Evolutionary conservation across 1,139 yeast species (phyloP).

Genomic region (Geotrichum reessii): DNA sequence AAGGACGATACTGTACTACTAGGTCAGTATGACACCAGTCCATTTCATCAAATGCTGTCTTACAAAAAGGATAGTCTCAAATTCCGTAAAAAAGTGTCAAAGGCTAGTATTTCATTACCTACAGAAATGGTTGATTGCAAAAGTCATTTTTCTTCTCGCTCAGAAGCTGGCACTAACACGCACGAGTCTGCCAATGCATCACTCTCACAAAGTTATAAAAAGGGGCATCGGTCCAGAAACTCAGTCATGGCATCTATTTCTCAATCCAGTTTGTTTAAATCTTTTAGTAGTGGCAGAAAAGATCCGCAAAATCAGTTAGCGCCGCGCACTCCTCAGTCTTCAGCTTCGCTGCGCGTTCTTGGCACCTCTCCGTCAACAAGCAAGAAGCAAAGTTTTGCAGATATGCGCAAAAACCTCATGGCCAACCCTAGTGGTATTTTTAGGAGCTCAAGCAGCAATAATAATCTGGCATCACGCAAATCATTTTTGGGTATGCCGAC

Average conservation of each 20-base stretch:
- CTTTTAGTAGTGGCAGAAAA: slow-evolving; percentile 9
- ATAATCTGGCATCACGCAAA: slow-evolving; percentile 9
- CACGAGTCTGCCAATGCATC: background rate
- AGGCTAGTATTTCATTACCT: slow-evolving; percentile 28
- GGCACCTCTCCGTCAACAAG: background rate
- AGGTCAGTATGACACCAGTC: background rate
- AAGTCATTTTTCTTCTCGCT: slow-evolving; percentile 23
- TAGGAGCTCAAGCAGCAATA: slow-evolving; percentile 6
- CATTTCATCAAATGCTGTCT: slow-evolving; percentile 22
- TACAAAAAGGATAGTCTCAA: slow-evolving; percentile 26
- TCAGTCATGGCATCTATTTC: slow-evolving; percentile 14
- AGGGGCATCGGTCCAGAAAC: slow-evolving; percentile 16
- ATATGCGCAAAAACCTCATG: slow-evolving; percentile 13
- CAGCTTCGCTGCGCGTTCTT: slow-evolving; percentile 1
- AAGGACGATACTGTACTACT: slow-evolving; percentile 15
- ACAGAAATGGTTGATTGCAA: slow-evolving; percentile 25
- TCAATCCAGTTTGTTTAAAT: slow-evolving; percentile 8
- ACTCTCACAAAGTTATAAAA: slow-evolving; percentile 1
- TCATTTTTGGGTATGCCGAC: slow-evolving; percentile 11
- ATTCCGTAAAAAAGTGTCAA: slow-evolving; percentile 23
- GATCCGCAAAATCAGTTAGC: slow-evolving; percentile 1
- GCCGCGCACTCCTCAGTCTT: slow-evolving; percentile 7
- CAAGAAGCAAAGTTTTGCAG: slow-evolving; percentile 14
- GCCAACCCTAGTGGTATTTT: slow-evolving; percentile 11
- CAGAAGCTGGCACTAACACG: slow-evolving; percentile 13